These are phyloP conservation scores for Neopestalotiopsis rosae DNA, from an alignment of 2,329 filamentous ascomycete genomes.

Conservation along the genomic window DNA sequence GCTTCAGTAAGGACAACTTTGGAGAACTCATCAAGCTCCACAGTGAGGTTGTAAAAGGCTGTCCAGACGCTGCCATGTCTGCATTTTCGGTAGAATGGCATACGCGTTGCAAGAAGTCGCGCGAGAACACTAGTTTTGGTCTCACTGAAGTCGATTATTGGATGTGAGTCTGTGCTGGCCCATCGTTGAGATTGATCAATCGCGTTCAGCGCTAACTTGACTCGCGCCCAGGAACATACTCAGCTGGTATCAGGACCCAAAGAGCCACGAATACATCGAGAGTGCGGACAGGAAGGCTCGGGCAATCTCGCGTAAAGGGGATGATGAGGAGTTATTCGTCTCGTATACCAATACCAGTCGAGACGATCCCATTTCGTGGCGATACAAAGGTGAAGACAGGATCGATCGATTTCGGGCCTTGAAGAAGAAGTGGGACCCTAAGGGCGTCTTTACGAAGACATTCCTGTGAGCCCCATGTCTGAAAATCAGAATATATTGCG, in stretches of 20 bases:
- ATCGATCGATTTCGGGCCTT: not conserved
- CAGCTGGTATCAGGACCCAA: conserved; percentile 5
- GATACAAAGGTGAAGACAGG: conserved; percentile 6
- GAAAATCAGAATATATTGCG: too few species aligned
- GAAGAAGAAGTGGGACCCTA: not conserved
- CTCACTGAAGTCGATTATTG: not conserved
- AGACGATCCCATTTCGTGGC: not conserved
- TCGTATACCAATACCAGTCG: not conserved
- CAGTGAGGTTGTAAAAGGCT: conserved; percentile 17
- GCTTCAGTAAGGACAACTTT: conserved; percentile 16
- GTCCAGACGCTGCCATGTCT: conserved; percentile 20
- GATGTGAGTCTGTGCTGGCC: conserved; percentile 14
- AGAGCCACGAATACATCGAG: conserved; percentile 1
- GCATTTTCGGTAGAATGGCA: conserved; percentile 23
- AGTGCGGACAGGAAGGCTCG: not conserved
- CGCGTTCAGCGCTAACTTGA: not conserved
- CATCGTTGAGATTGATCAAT: not conserved
- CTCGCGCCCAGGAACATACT: conserved; percentile 7
- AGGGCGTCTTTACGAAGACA: not conserved
- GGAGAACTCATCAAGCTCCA: conserved; percentile 17
- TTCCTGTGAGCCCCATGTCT: not conserved
- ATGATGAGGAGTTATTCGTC: not conserved
- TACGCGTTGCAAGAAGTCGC: conserved; percentile 6
- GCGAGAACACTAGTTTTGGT: not conserved
- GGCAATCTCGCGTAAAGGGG: not conserved